Conservation (phyloP, 169 alveolate genomes). For the Besnoitia besnoiti region DNA sequence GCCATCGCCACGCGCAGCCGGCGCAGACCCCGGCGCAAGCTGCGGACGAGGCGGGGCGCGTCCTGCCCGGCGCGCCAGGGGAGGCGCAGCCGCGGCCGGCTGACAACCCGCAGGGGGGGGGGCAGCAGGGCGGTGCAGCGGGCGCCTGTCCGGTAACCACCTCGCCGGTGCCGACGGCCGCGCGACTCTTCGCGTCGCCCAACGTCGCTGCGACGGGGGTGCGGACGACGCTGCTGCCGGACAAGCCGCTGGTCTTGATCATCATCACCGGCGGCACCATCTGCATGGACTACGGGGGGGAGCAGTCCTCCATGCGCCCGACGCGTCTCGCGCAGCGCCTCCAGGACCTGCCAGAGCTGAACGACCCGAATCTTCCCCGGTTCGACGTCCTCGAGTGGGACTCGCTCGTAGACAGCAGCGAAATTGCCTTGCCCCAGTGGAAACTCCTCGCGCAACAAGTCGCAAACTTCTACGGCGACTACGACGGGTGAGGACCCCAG, state of each 20-base stretch:
- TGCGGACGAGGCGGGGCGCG: too few relatives aligned
- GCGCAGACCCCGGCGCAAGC: too few relatives aligned
- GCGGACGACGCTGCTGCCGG: slow-evolving; percentile 4
- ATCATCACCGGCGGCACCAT: slow-evolving; percentile 71
- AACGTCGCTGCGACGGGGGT: not conserved
- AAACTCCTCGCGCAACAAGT: slow-evolving; percentile 60
- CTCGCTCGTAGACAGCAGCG: slow-evolving; percentile 65
- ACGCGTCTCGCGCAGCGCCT: slow-evolving; percentile 12
- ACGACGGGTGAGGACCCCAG: slow-evolving; percentile 68
- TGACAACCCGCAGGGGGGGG: too few relatives aligned
- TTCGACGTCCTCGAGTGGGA: slow-evolving; percentile 73
- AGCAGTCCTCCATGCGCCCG: slow-evolving; percentile 40
- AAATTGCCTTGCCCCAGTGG: slow-evolving; percentile 69
- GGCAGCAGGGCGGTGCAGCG: not conserved
- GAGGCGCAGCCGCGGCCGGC: too few relatives aligned
- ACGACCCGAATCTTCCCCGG: slow-evolving; percentile 37
- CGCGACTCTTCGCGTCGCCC: not conserved
- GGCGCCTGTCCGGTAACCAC: not conserved
- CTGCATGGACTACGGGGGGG: slow-evolving; percentile 61
- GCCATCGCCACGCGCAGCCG: too few relatives aligned
- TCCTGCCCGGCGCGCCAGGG: too few relatives aligned
- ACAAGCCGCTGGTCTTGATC: slow-evolving; percentile 56
- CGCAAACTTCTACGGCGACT: slow-evolving; percentile 63
- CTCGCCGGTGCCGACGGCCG: not conserved
- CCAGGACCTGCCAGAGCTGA: slow-evolving; percentile 40